Percentiles rank a stretch among this genome's conserved stretches.
Evolutionary conservation across 2,329 filamentous ascomycete genomes (phyloP).

Genomic region (Penicillium sp.): DNA sequence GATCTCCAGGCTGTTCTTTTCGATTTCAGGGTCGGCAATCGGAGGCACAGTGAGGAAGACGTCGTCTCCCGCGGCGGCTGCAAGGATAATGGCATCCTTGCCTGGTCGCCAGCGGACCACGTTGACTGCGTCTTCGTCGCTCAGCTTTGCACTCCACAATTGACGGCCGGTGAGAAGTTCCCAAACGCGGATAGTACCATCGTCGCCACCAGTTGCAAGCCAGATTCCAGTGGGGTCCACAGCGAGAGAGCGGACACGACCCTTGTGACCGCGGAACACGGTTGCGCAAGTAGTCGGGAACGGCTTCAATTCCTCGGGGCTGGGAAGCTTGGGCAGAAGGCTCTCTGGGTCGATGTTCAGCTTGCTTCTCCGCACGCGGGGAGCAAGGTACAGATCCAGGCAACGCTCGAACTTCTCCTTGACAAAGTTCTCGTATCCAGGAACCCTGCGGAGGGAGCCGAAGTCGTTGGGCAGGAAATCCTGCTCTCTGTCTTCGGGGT

Average conservation of each 20-base stretch:
- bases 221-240: conserved; percentile 82
- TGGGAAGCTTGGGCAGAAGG: conserved; percentile 84
- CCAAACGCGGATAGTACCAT: conserved; percentile 89
- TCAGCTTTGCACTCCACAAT: conserved; percentile 77
- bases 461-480: conserved; percentile 82
- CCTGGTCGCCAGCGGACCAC: conserved; percentile 84
- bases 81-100: conserved; percentile 73
- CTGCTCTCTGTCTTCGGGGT: conserved; percentile 85
- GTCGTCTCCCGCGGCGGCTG: conserved; percentile 77
- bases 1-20: conserved; percentile 68
- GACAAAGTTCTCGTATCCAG: conserved; percentile 82
- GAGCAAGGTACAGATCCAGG: conserved; percentile 90
- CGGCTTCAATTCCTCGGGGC: conserved; percentile 86
- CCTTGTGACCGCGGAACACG: conserved; percentile 81
- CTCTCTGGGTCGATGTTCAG: conserved; percentile 96
- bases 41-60: conserved; percentile 79
- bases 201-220: conserved; percentile 88
- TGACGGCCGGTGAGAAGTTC: conserved; percentile 80
- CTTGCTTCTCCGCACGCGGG: conserved; percentile 84
- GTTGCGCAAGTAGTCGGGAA: conserved; percentile 90
- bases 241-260: conserved; percentile 76
- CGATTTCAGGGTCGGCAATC: conserved; percentile 65
- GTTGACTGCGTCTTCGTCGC: conserved; percentile 73
- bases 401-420: conserved; percentile 96
- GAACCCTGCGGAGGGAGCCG: conserved; percentile 81